phyloP scores from a whole-genome alignment of 495 filamentous ascomycete species.

The Neurospora hispaniola region DNA sequence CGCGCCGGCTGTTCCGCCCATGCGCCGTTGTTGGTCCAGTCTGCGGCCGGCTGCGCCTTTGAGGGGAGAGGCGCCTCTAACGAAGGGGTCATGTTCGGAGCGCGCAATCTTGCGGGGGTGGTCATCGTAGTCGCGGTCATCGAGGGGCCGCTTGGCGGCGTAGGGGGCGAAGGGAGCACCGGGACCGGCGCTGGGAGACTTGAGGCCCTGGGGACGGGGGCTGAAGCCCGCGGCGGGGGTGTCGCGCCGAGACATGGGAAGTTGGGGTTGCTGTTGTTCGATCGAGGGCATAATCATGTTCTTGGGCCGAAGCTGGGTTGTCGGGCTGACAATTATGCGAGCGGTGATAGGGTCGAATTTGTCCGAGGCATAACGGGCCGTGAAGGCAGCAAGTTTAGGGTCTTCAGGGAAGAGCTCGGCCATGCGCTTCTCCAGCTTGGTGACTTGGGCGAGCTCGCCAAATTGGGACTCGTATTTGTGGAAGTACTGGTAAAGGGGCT shows the following conservation, averaged over 20 bases:
- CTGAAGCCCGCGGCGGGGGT: constrained; percentile 27
- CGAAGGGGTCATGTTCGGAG: constrained; percentile 22
- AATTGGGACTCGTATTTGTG: constrained; percentile 92
- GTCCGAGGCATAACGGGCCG: constrained; percentile 56
- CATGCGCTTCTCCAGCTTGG: constrained; percentile 88
- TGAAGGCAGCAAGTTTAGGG: constrained; percentile 62
- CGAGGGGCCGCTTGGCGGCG: constrained; percentile 51
- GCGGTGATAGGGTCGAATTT: constrained; percentile 56
- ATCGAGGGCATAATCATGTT: constrained; percentile 36
- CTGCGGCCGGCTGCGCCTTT: constrained; percentile 76
- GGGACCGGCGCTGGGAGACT: constrained; percentile 44
- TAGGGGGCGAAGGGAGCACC: neutral
- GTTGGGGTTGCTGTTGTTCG: constrained; percentile 37
- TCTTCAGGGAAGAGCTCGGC: constrained; percentile 82
- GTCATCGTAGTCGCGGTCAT: constrained; percentile 64
- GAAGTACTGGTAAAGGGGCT: constrained; percentile 77
- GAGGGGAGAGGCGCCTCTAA: constrained; percentile 72
- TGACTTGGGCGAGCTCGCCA: constrained; percentile 79
- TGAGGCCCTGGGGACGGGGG: constrained; percentile 41
- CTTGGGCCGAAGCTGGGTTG: constrained; percentile 62
- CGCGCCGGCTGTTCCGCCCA: constrained; percentile 39
- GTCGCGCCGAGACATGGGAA: constrained; percentile 32
- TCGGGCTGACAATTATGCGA: constrained; percentile 72
- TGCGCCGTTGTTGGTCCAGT: constrained; percentile 63
- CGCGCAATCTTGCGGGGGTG: constrained; percentile 60